These are phyloP conservation scores for grape (Vitis vinifera) DNA, from an alignment of 164 flowering plant genomes.

Conservation along the genomic window DNA sequence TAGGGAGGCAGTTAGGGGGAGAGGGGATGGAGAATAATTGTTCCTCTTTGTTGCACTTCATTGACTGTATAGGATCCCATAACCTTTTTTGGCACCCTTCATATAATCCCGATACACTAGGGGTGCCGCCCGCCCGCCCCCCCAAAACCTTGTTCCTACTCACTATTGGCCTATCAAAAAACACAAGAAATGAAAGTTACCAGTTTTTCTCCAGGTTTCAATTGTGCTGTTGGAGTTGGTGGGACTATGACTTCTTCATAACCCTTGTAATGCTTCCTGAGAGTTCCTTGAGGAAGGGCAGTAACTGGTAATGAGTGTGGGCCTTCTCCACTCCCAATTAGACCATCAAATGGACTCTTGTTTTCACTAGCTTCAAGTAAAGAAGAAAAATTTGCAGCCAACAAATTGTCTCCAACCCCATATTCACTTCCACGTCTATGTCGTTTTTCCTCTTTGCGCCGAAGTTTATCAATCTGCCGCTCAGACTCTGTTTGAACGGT, in stretches of 20 bases:
- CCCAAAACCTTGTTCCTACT: too few species aligned
- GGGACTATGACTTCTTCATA: constrained; percentile 95
- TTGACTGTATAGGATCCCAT: too few species aligned
- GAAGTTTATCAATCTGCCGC: constrained; percentile 80
- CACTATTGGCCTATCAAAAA: background rate
- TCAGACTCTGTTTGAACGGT: constrained; percentile 91
- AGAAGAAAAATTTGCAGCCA: constrained; percentile 66
- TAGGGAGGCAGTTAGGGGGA: too few species aligned
- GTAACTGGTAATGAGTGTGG: constrained; percentile 43
- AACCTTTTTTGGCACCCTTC: too few species aligned
- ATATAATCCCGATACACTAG: too few species aligned
- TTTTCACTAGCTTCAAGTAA: constrained; percentile 87
- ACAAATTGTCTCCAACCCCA: constrained; percentile 60
- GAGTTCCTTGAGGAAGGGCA: constrained; percentile 94
- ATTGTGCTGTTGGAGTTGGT: constrained; percentile 78
- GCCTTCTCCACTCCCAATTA: constrained; percentile 73
- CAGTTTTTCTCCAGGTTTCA: constrained; percentile 97
- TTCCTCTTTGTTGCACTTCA: too few species aligned
- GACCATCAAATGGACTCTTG: constrained; percentile 67
- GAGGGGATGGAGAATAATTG: too few species aligned
- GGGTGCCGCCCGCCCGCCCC: too few species aligned
- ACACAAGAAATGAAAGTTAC: constrained; percentile 35
- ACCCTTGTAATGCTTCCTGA: constrained; percentile 82
- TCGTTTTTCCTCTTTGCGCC: constrained; percentile 93
- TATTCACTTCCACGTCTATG: constrained; percentile 71